These are phyloP conservation scores for Tetracladium maxilliforme DNA, from an alignment of 2,329 filamentous ascomycete species.

Conservation along the genomic window DNA sequence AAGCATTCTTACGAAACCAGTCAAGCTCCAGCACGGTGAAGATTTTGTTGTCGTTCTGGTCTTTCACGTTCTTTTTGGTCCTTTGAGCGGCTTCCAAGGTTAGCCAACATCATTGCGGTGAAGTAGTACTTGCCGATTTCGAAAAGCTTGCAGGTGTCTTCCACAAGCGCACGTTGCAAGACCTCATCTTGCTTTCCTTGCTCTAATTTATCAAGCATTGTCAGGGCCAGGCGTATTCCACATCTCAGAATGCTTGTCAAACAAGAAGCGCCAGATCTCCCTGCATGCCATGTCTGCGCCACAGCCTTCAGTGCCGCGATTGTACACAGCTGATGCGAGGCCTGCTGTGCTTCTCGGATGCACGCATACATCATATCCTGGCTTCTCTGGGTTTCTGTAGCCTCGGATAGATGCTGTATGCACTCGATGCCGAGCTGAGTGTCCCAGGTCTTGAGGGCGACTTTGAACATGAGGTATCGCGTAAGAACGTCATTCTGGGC, in stretches of 20 bases:
- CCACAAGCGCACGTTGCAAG: conserved; percentile 10
- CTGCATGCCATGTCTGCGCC: conserved; percentile 36
- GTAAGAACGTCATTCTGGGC: conserved; percentile 46
- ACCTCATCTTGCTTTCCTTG: conserved; percentile 8
- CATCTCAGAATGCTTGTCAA: conserved; percentile 51
- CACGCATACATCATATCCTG: conserved; percentile 65
- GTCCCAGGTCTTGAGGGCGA: conserved; percentile 46
- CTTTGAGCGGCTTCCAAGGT: conserved; percentile 25
- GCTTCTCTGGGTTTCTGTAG: too few relatives aligned
- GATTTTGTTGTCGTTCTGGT: conserved; percentile 4
- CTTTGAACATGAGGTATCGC: conserved; percentile 62
- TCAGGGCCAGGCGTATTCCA: conserved; percentile 32
- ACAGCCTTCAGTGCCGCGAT: conserved; percentile 43
- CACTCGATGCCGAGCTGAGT: conserved; percentile 44
- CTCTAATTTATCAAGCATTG: conserved; percentile 18
- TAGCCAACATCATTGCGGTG: too few relatives aligned
- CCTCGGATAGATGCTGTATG: conserved; percentile 42
- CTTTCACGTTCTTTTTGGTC: conserved; percentile 13
- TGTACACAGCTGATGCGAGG: conserved; percentile 44
- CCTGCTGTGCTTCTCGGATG: conserved; percentile 58
- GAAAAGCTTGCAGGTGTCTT: conserved; percentile 40
- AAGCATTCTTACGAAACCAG: conserved; percentile 74
- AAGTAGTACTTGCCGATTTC: conserved; percentile 31
- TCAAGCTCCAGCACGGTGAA: conserved; percentile 56
- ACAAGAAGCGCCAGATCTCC: conserved; percentile 32